Percentiles rank a stretch among this genome's conserved stretches.
Evolutionary conservation across 1,139 yeast genomes (phyloP).

Genomic region (Blastobotrys apis): DNA sequence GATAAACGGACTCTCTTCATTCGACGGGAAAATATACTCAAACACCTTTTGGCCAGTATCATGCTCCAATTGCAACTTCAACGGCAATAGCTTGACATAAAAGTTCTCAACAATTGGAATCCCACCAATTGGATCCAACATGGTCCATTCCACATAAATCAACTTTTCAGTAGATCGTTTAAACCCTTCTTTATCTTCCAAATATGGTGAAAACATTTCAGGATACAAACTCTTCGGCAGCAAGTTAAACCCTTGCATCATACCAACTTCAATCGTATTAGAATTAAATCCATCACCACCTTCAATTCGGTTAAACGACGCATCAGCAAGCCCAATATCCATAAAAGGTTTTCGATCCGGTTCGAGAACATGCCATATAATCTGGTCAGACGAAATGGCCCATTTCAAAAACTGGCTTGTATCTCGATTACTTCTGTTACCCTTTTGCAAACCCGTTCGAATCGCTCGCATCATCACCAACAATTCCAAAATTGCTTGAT

Average conservation of each 20-base stretch:
- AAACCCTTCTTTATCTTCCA: slow-evolving; percentile 19
- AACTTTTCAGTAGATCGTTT: slow-evolving; percentile 35
- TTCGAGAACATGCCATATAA: slow-evolving; percentile 67
- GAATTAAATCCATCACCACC: slow-evolving; percentile 61
- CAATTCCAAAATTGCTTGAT: slow-evolving; percentile 54
- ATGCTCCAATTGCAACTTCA: slow-evolving; percentile 70
- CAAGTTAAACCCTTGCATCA: slow-evolving; percentile 68
- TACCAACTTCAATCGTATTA: slow-evolving; percentile 54
- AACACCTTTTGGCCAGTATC: slow-evolving; percentile 58
- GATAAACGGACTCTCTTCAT: slow-evolving; percentile 27
- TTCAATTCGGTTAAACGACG: slow-evolving; percentile 56
- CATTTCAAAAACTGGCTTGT: slow-evolving; percentile 45
- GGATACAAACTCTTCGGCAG: slow-evolving; percentile 61
- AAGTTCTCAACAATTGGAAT: slow-evolving; percentile 60
- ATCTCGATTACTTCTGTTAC: slow-evolving; percentile 38
- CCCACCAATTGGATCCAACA: slow-evolving; percentile 82
- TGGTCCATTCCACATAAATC: slow-evolving; percentile 61
- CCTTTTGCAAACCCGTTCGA: slow-evolving; percentile 45
- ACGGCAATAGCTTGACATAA: slow-evolving; percentile 53
- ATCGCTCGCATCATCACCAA: slow-evolving; percentile 65
- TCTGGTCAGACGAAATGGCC: slow-evolving; percentile 65
- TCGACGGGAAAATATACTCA: slow-evolving; percentile 59
- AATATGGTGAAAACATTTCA: slow-evolving; percentile 59
- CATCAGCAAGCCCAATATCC: slow-evolving; percentile 64
- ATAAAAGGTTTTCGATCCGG: slow-evolving; percentile 60